Evolutionary conservation across 306 rosid genomes (phyloP), one percentile per base, ranked within the genome.

Genomic region (Astragalus membranaceus): DNA sequence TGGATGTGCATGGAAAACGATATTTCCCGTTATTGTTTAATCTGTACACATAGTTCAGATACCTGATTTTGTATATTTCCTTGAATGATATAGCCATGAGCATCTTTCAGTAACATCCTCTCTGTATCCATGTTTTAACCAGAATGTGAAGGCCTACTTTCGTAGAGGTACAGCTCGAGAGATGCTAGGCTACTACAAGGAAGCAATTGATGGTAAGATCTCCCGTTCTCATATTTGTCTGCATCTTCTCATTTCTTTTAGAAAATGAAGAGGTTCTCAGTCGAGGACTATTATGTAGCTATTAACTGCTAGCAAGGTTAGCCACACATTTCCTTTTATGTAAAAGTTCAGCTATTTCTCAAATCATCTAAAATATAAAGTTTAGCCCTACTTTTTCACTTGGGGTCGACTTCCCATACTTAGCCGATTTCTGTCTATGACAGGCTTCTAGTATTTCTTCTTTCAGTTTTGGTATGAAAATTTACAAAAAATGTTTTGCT

Each of bases 111-210:
- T 52, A 64, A 62, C 53, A 42, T 42, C 52, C 62, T 14, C 41
- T 55, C 8, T 9, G 76, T 57, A 55, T 58, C 52, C 57, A 7
- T 72, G 52, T 63, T 59, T 81, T 81, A 57, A 76, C 37, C 87
- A 95, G 99, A 89, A 86, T 80, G 92, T 95, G 77, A 95, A 95
- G 70, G 96, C 99, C 63, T 87, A 84, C 82, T 85, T 89, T 33
- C 91, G 99, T 20, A 87, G 99, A 86, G 99, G 96, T 53, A 85
- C 91, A 16, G 92, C 99, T 13, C 83, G 97, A 75, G 99, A 95
- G 84, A 85, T 89, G 95, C 88, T 91, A 60, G 96, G 97, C 63
- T 95, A 77, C 83, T 95, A 85, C 59, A 89, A 87, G 85, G 97
- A 87, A 62, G 99, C 99, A 55, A 82, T 76, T 80, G 99, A 95